Base-by-base conservation (phyloP, 2,329 filamentous ascomycete species). In the Colletotrichum viniferum region DNA sequence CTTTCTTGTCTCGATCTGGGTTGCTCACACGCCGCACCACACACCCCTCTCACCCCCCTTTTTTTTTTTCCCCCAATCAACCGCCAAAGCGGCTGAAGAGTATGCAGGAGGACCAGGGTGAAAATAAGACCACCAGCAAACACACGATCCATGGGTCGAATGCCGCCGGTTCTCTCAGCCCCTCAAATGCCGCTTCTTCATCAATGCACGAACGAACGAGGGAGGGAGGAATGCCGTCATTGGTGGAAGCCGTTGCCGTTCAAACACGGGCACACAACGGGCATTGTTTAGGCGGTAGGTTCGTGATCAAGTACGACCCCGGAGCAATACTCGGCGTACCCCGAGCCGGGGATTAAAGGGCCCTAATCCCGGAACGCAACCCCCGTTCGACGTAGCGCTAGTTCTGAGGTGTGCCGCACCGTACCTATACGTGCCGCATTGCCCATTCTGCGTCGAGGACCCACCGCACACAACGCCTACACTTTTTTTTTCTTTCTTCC, bases 261-360 rank as follows among this genome's bases (percentile, higher is more conserved):
- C 43, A 52, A 52, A 24, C n/a, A 13, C 43, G 43, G 43, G n/a
- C 43, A 52, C 43, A 21, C 43, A 52, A 52, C 43, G 43, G 43
- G 5, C 43, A 52, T 52, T 52, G 43, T 52, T 52, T 13, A 32
- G 60, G 60, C 30, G 26, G 38, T 12, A 48, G 38, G 43, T 52
- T 52, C 43, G 43, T 52, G 43, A 52, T 52, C n/a, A 52, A 7
- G 43, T 52, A 24, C 60, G 48, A 38, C 38, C 16, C 38, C 56
- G 56, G 71, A 16, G 34, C 48, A 60, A n/a, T 30, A 62, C 30
- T 67, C 73, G 73, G 63, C 48, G 56, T 43, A 58, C 32, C 32
- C 63, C 73, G 73, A 75, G 38, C 38, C 62, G 62, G 69, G 64
- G n/a, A 26, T n/a, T 61, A n/a, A 30, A 70, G 43, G 24, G 61